A percentile compares a stretch with the other conserved stretches of the same genome.
These are phyloP conservation scores for Thraustochytrium striatum DNA, from an alignment of 352 stramenopile species.

Conservation along the genomic window DNA sequence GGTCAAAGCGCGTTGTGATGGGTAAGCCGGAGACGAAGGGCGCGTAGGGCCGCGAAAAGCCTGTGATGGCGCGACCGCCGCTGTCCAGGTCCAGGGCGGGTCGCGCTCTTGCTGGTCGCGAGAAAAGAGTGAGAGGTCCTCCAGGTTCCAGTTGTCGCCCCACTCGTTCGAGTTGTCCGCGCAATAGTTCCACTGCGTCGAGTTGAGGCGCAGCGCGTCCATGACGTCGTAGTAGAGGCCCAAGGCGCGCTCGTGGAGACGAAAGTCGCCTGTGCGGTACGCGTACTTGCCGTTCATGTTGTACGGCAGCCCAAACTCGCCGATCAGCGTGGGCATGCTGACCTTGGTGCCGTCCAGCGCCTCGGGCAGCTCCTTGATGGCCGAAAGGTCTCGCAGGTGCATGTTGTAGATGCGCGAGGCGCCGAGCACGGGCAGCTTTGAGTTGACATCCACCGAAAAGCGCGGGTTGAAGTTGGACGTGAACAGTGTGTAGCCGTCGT, in stretches of 20 bases:
- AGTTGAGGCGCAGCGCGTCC: conserved; percentile 42
- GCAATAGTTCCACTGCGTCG: conserved; percentile 50
- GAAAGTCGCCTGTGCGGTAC: conserved; percentile 62
- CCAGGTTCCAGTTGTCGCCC: conserved; percentile 58
- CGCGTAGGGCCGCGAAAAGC: conserved; percentile 39
- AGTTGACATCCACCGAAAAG: conserved; percentile 44
- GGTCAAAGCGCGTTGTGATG: conserved; percentile 16
- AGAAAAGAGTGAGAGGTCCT: conserved; percentile 56
- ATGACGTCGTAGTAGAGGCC: conserved; percentile 47
- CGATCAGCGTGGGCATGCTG: conserved; percentile 61
- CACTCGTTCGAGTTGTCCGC: conserved; percentile 53
- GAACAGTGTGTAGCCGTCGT: conserved; percentile 80
- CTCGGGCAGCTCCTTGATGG: conserved; percentile 25
- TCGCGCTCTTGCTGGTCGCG: conserved; percentile 49
- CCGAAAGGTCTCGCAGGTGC: conserved; percentile 29
- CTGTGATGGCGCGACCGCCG: neutral
- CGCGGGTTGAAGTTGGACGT: conserved; percentile 49
- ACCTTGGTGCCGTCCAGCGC: conserved; percentile 29
- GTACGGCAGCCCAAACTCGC: conserved; percentile 68
- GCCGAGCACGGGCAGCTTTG: conserved; percentile 38
- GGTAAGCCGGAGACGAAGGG: conserved; percentile 34
- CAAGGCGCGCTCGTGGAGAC: conserved; percentile 60
- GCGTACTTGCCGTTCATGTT: conserved; percentile 63
- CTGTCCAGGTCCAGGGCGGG: conserved; percentile 2
- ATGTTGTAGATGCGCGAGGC: conserved; percentile 15